These are phyloP conservation scores for Colletotrichum zoysiae DNA, from an alignment of 2,329 filamentous ascomycete genomes.

Conservation along the genomic window DNA sequence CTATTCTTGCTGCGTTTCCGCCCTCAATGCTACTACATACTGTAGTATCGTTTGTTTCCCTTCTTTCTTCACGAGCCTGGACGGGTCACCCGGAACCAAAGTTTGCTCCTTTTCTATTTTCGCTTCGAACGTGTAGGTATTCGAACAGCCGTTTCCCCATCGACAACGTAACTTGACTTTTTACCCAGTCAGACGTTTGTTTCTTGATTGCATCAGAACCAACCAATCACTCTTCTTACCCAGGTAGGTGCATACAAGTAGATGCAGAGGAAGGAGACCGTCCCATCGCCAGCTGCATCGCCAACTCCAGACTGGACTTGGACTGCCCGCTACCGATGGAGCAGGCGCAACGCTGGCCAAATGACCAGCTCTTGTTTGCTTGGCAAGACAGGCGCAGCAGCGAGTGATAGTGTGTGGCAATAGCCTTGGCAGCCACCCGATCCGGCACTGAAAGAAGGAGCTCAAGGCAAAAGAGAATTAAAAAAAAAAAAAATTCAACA, in stretches of 20 bases:
- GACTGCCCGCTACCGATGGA: not conserved
- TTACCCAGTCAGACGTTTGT: not conserved
- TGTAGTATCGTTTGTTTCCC: too few species aligned
- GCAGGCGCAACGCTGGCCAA: not conserved
- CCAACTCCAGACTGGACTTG: not conserved
- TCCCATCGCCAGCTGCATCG: not conserved
- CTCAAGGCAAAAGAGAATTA: too few species aligned
- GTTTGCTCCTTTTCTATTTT: not conserved
- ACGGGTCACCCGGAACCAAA: not conserved
- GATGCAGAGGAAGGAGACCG: too few species aligned
- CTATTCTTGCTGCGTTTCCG: constrained; percentile 24
- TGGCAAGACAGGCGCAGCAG: constrained; percentile 37
- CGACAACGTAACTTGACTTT: constrained; percentile 1
- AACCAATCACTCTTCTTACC: not conserved
- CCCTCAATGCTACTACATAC: not conserved
- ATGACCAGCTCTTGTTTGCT: constrained; percentile 25
- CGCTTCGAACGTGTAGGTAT: not conserved
- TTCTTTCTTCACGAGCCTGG: not conserved
- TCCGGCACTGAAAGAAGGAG: not conserved
- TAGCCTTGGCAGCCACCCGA: constrained; percentile 19
- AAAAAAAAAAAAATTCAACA: too few species aligned
- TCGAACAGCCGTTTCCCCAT: not conserved
- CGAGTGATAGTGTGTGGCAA: constrained; percentile 6
- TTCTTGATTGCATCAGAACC: not conserved
- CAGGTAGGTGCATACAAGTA: too few species aligned